phyloP scores from a whole-genome alignment of 495 filamentous ascomycete genomes.

The Amorphotheca resinae region DNA sequence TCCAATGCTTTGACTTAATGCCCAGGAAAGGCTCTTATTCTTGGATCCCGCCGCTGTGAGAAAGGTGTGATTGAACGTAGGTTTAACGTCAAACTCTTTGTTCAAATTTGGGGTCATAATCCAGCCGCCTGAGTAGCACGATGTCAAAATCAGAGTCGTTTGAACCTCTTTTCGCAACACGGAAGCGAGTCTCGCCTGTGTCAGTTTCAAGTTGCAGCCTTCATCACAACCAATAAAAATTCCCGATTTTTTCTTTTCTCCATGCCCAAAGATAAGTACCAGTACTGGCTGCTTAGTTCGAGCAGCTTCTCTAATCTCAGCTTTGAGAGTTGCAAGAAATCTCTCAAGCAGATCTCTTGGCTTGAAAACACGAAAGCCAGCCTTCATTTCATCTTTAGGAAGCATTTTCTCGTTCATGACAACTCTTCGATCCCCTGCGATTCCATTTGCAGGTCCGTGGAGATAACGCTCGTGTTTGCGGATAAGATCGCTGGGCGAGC shows the following conservation, averaged over 20 bases:
- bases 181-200: conserved; percentile 3
- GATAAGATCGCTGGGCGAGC: conserved; percentile 16
- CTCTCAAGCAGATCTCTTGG: conserved; percentile 12
- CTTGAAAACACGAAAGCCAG: conserved; percentile 9
- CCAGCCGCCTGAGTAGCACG: conserved; percentile 23
- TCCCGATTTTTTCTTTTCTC: conserved; percentile 14
- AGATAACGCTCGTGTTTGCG: conserved; percentile 16
- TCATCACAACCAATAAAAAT: conserved; percentile 13
- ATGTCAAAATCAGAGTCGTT: conserved; percentile 19
- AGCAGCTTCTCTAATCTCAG: conserved; percentile 17
- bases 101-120: conserved; percentile 9
- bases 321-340: conserved; percentile 14
- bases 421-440: conserved; percentile 16
- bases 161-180: conserved; percentile 11
- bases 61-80: conserved; percentile 14
- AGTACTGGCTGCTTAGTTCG: conserved; percentile 14
- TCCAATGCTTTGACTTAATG: conserved; percentile 13
- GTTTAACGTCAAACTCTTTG: conserved; percentile 10
- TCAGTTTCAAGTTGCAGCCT: conserved; percentile 4
- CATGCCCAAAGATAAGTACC: conserved; percentile 21
- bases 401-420: conserved; percentile 18
- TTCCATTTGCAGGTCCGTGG: conserved; percentile 18
- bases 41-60: conserved; percentile 18
- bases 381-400: conserved; percentile 6
- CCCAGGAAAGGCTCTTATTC: conserved; percentile 17